A percentile compares a stretch with the other conserved stretches of the same genome.
Conservation (phyloP, 1,139 yeast species). For the Candida sp. region DNA sequence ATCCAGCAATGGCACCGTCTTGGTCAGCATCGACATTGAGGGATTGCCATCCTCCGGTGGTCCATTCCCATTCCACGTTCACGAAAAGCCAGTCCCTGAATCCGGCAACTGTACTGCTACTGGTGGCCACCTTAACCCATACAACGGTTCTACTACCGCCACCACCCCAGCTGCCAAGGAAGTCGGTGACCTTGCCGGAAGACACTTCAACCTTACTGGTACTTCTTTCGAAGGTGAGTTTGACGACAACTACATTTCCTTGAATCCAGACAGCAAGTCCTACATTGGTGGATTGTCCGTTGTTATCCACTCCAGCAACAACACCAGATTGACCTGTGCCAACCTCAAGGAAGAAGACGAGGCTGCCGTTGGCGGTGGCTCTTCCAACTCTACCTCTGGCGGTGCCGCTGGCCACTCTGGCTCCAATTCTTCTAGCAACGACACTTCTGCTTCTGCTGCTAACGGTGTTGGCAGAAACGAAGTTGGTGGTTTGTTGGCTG, state of each 20-base stretch:
- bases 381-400: slow-evolving; percentile 2
- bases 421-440: slow-evolving; percentile 2
- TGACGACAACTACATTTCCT: slow-evolving; percentile 41
- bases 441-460: slow-evolving; percentile 14
- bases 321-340: slow-evolving; percentile 44
- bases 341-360: slow-evolving; percentile 27
- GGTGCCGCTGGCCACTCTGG: slow-evolving; percentile 1
- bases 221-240: slow-evolving; percentile 27
- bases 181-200: slow-evolving; percentile 48
- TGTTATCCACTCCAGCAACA: slow-evolving; percentile 38
- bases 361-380: too few relatives aligned
- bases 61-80: slow-evolving; percentile 48
- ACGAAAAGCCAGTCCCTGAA: slow-evolving; percentile 39
- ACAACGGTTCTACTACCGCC: slow-evolving; percentile 33
- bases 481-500: slow-evolving; percentile 15
- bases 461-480: slow-evolving; percentile 17
- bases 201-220: slow-evolving; percentile 38
- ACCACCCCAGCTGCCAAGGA: slow-evolving; percentile 30
- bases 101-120: slow-evolving; percentile 47
- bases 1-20: slow-evolving; percentile 35
- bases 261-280: slow-evolving; percentile 37
- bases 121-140: slow-evolving; percentile 43
- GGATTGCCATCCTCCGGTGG: slow-evolving; percentile 43
- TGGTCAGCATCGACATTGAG: slow-evolving; percentile 32
- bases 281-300: slow-evolving; percentile 42